Conservation (phyloP, 2,329 filamentous ascomycete species). For the Paramyrothecium sp. region DNA sequence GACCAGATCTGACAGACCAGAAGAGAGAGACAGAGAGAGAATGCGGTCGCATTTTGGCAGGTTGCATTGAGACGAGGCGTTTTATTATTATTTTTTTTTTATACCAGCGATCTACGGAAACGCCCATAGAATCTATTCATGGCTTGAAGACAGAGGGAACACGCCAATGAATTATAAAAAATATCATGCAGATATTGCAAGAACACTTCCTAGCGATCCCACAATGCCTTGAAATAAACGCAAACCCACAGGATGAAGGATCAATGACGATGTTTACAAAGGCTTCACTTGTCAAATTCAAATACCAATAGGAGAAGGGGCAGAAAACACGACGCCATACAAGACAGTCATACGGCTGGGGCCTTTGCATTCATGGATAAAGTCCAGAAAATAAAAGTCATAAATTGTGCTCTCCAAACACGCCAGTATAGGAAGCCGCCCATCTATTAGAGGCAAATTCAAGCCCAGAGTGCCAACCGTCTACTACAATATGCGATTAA, state of each 20-base stretch:
- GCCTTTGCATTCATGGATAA: too few species aligned
- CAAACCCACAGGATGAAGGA: too few species aligned
- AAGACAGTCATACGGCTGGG: too few species aligned
- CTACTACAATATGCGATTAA: not conserved
- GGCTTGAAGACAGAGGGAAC: too few species aligned
- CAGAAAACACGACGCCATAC: not conserved
- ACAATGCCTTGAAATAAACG: too few species aligned
- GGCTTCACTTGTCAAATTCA: too few species aligned
- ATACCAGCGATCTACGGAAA: not conserved
- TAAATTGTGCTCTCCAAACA: not conserved
- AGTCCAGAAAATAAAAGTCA: not conserved
- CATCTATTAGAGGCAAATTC: not conserved
- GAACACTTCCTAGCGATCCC: too few species aligned
- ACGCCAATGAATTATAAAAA: too few species aligned
- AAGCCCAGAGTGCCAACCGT: not conserved
- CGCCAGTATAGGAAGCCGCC: not conserved
- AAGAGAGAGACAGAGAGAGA: not conserved
- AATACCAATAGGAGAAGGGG: too few species aligned
- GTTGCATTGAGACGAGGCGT: not conserved
- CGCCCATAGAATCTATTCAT: not conserved
- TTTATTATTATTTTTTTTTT: not conserved
- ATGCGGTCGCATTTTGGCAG: not conserved
- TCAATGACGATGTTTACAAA: not conserved
- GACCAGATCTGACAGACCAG: not conserved
- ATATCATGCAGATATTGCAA: too few species aligned